Base-by-base conservation (phyloP, 805 yeast genomes). In the Saturnispora quitensis region DNA sequence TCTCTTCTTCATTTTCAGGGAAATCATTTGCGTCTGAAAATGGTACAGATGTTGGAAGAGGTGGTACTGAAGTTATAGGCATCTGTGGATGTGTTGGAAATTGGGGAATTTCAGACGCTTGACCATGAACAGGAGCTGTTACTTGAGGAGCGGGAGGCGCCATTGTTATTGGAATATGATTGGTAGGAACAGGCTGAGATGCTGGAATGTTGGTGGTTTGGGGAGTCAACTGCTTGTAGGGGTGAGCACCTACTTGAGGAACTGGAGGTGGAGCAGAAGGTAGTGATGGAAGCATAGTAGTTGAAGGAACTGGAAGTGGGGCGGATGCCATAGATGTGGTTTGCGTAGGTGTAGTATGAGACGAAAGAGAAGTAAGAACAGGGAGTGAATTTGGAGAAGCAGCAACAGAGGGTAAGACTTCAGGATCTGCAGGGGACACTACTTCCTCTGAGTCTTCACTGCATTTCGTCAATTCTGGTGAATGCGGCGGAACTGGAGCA, bases 121-220 rank as follows among this genome's bases (percentile, higher is more conserved):
- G 5, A 18, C 22, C 17, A 13, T 18, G 54, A 17, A 31, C 25
- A 15, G 53, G 48, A 24, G 53, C 46, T 28, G 58, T 56, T 17
- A 45, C 50, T 15, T 55, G 50, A 15, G 70, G 65, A 27, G 57
- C 53, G 35, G 66, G 55, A 12, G 51, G 54, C 22, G 55, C 47
- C 22, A 45, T 31, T 25, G 45, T 45, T 42, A 46, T 33, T 36
- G 48, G 44, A 24, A 40, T 40, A 24, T 22, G 60, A n/a, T 55
- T 52, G 25, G 57, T 52, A 15, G 51, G 50, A 24, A 27, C 35
- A 43, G 35, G 35, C 17, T 31, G 45, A 8, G 38, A 13, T 38
- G 10, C 27, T 18, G 22, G 25, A 8, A 38, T 9, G 22, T 25
- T 38, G 12, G 25, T 38, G 12, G 25, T 27, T 25, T 40, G 27